These are phyloP conservation scores for Colletotrichum nymphaeae DNA, from an alignment of 2,329 filamentous ascomycete species.

Conservation along the genomic window DNA sequence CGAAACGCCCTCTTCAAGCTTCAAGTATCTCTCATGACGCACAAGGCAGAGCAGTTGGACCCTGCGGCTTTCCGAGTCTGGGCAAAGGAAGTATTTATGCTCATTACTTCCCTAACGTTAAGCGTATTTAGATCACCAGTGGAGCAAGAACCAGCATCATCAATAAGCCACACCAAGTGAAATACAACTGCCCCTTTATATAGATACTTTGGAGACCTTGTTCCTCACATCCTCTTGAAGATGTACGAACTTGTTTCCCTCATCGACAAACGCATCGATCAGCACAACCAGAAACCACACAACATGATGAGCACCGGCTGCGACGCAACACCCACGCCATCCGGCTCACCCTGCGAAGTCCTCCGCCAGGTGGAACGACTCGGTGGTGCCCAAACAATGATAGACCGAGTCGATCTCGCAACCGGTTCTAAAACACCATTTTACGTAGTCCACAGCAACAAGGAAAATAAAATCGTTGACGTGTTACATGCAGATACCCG, in stretches of 20 bases:
- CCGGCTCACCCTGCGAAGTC: slow-evolving; percentile 8
- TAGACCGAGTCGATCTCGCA: slow-evolving; percentile 24
- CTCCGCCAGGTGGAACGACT: slow-evolving; percentile 36
- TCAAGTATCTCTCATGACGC: not conserved
- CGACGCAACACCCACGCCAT: not conserved
- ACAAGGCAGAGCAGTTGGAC: not conserved
- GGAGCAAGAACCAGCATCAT: not conserved
- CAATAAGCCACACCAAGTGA: too few species aligned
- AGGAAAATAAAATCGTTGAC: slow-evolving; percentile 6
- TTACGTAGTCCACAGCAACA: slow-evolving; percentile 25
- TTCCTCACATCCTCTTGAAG: too few species aligned
- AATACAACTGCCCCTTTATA: too few species aligned
- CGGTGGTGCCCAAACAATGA: slow-evolving; percentile 18
- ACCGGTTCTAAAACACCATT: slow-evolving; percentile 16
- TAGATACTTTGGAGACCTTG: too few species aligned
- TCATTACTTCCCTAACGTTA: too few species aligned
- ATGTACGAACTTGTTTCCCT: not conserved
- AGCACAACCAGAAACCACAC: not conserved
- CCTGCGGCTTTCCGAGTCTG: not conserved
- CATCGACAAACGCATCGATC: not conserved
- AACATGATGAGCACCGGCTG: not conserved
- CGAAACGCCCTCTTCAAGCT: not conserved
- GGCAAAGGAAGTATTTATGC: not conserved
- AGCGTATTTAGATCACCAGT: too few species aligned
- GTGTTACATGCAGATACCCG: slow-evolving; percentile 16